Conservation (phyloP, 352 stramenopile genomes). For the Phytopythium aichiense region DNA sequence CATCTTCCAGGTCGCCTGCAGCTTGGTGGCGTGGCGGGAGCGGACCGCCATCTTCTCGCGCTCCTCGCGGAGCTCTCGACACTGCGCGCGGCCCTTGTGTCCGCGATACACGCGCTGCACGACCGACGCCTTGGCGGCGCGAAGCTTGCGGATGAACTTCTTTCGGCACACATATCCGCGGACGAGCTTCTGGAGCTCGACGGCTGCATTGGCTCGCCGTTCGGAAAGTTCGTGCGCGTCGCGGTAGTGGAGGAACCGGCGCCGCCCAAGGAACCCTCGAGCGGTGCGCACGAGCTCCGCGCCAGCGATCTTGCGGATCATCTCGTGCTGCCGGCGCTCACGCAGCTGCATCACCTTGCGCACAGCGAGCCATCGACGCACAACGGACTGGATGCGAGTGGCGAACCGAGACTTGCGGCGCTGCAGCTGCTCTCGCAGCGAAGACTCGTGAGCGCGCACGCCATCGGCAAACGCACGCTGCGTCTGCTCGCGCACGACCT, state of each 20-base stretch:
- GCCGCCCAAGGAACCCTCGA: slow-evolving; percentile 53
- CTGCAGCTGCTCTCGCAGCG: slow-evolving; percentile 37
- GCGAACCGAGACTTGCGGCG: slow-evolving; percentile 42
- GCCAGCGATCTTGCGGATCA: slow-evolving; percentile 46
- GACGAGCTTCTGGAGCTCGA: slow-evolving; percentile 60
- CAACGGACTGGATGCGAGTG: slow-evolving; percentile 47
- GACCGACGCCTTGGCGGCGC: slow-evolving; percentile 35
- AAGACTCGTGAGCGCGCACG: slow-evolving; percentile 45
- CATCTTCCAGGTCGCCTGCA: slow-evolving; percentile 90
- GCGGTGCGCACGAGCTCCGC: slow-evolving; percentile 61
- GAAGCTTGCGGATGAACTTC: slow-evolving; percentile 35
- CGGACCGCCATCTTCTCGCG: slow-evolving; percentile 28
- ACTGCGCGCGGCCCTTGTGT: slow-evolving; percentile 42
- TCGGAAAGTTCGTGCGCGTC: slow-evolving; percentile 13
- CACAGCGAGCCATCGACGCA: slow-evolving; percentile 50
- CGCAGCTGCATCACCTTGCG: slow-evolving; percentile 27
- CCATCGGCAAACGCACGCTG: slow-evolving; percentile 15
- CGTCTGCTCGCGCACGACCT: slow-evolving; percentile 28
- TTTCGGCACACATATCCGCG: slow-evolving; percentile 61
- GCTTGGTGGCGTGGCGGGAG: slow-evolving; percentile 55
- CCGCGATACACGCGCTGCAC: slow-evolving; percentile 78
- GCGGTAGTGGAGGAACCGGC: slow-evolving; percentile 31
- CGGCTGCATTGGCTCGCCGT: slow-evolving; percentile 25
- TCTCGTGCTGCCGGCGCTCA: slow-evolving; percentile 27
- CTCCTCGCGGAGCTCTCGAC: slow-evolving; percentile 33